Conservation (phyloP, 169 alveolate genomes). For the Cryptosporidium felis region DNA sequence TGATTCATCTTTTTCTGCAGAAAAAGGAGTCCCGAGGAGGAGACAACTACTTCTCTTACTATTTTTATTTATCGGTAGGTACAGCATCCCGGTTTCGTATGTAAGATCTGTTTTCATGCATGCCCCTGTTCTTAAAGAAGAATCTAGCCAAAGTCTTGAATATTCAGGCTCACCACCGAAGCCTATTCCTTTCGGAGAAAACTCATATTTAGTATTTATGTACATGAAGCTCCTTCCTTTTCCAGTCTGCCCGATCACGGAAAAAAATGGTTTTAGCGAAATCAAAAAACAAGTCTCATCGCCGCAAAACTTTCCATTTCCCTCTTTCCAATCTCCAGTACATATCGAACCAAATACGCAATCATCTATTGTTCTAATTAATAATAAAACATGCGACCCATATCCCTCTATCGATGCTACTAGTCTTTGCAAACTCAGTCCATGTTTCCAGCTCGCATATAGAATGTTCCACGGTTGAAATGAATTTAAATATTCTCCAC, state of each 20-base stretch:
- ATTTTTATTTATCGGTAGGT: background rate
- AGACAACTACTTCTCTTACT: constrained; percentile 58
- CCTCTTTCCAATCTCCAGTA: constrained; percentile 67
- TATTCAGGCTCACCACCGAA: constrained; percentile 69
- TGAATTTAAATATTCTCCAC: constrained; percentile 31
- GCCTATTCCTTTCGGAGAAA: constrained; percentile 70
- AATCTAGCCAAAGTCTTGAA: constrained; percentile 60
- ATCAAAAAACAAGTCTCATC: constrained; percentile 58
- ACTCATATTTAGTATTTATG: constrained; percentile 41
- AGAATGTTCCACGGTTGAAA: constrained; percentile 67
- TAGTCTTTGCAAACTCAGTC: constrained; percentile 52
- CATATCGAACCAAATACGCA: constrained; percentile 63
- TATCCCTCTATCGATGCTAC: constrained; percentile 30
- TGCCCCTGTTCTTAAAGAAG: constrained; percentile 29
- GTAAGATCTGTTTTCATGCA: constrained; percentile 61
- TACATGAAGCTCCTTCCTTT: constrained; percentile 62
- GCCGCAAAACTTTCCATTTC: constrained; percentile 58
- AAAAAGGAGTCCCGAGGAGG: constrained; percentile 54
- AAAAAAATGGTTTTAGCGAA: constrained; percentile 30
- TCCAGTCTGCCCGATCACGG: constrained; percentile 44
- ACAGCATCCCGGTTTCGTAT: constrained; percentile 47
- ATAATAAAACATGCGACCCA: constrained; percentile 34
- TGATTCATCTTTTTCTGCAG: constrained; percentile 35
- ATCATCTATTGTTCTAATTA: constrained; percentile 31
- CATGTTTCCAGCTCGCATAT: constrained; percentile 71